A percentile compares a stretch with the other conserved stretches of the same genome.
Evolutionary conservation across 148 eudicot genomes (phyloP).

Genomic region (Persicaria maculosa): DNA sequence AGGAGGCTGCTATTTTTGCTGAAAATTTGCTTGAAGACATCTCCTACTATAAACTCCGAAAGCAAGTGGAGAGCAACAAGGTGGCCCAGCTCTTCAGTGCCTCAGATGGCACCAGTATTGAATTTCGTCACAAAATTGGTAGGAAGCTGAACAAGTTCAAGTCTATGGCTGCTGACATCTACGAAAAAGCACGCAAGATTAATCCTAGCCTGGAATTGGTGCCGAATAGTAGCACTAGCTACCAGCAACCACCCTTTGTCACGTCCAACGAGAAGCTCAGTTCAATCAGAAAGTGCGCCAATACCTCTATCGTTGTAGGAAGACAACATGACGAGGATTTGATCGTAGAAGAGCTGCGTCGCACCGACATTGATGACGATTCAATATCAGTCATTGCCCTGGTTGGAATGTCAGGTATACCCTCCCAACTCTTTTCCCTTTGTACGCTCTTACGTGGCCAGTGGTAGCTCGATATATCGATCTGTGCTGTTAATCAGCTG

Average conservation of each 20-base stretch:
- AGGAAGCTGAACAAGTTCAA: not conserved
- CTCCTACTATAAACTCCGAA: not conserved
- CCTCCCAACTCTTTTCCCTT: no score
- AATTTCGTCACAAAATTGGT: not conserved
- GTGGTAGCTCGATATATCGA: no score
- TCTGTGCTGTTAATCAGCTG: no score
- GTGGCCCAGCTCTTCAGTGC: not conserved
- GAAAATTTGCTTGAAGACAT: not conserved
- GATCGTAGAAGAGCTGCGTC: not conserved
- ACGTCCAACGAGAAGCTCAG: not conserved
- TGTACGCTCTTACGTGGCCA: no score
- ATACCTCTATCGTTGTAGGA: not conserved
- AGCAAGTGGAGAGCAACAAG: not conserved
- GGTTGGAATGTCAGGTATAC: constrained; percentile 1
- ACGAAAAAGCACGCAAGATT: not conserved
- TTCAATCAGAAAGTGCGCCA: not conserved
- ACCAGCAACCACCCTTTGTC: not conserved
- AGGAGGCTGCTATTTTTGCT: not conserved
- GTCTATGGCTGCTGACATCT: not conserved
- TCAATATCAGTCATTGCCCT: not conserved
- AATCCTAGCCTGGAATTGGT: not conserved
- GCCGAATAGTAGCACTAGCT: not conserved
- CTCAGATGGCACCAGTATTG: not conserved
- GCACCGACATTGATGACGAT: not conserved
- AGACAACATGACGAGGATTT: not conserved